These are phyloP conservation scores for Mortierella sp. DNA, from an alignment of 371 early-diverging fungal species.

Conservation along the genomic window DNA sequence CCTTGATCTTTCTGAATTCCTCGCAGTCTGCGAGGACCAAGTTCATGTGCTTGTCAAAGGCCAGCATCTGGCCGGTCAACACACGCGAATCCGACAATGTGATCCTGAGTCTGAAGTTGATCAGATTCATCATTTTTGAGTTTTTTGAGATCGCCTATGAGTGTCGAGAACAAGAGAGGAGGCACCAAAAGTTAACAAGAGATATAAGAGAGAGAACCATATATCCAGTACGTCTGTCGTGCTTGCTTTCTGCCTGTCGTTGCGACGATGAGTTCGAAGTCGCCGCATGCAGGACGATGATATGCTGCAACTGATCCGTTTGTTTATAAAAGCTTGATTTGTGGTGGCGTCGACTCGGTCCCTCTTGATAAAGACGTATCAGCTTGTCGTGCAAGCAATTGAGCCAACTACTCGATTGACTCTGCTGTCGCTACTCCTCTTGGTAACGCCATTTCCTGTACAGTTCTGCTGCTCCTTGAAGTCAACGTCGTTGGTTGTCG, in stretches of 20 bases:
- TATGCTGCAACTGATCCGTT: neutral
- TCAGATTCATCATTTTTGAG: slow-evolving; percentile 91
- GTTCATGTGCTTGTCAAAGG: slow-evolving; percentile 99
- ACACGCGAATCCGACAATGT: slow-evolving; percentile 93
- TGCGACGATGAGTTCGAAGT: neutral
- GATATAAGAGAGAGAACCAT: neutral
- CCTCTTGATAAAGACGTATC: neutral
- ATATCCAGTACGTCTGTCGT: neutral
- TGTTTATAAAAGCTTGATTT: neutral
- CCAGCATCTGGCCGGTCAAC: slow-evolving; percentile 97
- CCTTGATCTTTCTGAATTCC: slow-evolving; percentile 93
- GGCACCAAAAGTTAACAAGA: too few relatives aligned
- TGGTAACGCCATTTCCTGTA: neutral
- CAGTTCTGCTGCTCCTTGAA: neutral
- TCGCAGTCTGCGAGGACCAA: slow-evolving; percentile 97
- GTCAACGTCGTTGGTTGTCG: neutral
- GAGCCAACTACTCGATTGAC: neutral
- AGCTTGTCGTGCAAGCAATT: neutral
- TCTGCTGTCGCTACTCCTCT: neutral
- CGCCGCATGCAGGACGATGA: neutral
- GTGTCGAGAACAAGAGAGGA: neutral
- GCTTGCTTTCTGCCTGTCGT: neutral
- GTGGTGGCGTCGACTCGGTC: neutral
- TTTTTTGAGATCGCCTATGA: slow-evolving; percentile 75
- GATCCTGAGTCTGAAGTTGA: slow-evolving; percentile 96